phyloP scores from a whole-genome alignment of 116 monocot species.

The Cymodocea nodosa region DNA sequence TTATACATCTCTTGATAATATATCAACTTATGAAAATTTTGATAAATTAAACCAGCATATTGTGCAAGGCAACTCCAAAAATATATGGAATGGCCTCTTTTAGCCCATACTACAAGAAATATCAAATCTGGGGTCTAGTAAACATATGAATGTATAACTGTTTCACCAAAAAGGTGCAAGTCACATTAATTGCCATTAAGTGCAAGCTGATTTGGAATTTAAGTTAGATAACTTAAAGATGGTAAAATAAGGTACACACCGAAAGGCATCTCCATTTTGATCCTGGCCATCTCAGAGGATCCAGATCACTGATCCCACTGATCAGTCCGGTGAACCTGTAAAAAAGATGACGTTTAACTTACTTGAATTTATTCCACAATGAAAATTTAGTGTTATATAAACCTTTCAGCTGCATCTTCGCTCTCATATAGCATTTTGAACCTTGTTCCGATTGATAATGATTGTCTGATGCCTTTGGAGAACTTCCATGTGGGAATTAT shows the following conservation, averaged over 20 bases:
- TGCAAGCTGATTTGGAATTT: not conserved
- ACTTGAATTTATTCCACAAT: not conserved
- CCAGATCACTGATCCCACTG: constrained; percentile 52
- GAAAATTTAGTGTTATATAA: not conserved
- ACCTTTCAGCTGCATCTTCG: constrained; percentile 90
- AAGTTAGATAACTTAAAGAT: not conserved
- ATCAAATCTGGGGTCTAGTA: no score
- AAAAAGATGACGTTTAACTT: not conserved
- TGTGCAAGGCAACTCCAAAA: no score
- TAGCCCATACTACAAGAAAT: no score
- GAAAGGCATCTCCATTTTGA: constrained; percentile 85
- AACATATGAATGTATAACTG: no score
- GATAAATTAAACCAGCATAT: no score
- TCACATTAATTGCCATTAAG: no score
- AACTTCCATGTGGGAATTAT: constrained; percentile 71
- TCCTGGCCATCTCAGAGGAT: constrained; percentile 65
- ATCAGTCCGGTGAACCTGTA: constrained; percentile 66
- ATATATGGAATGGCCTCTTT: no score
- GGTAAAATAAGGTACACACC: constrained; percentile 17
- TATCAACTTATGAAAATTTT: no score
- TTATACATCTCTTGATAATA: no score
- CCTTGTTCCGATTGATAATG: constrained; percentile 65
- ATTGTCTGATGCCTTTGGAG: constrained; percentile 42
- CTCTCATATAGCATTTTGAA: constrained; percentile 65
- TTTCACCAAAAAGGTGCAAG: no score